A percentile compares a stretch with the other conserved stretches of the same genome.
These are phyloP conservation scores for Calonectria pseudoreteaudii DNA, from an alignment of 2,329 filamentous ascomycete species.

Conservation along the genomic window DNA sequence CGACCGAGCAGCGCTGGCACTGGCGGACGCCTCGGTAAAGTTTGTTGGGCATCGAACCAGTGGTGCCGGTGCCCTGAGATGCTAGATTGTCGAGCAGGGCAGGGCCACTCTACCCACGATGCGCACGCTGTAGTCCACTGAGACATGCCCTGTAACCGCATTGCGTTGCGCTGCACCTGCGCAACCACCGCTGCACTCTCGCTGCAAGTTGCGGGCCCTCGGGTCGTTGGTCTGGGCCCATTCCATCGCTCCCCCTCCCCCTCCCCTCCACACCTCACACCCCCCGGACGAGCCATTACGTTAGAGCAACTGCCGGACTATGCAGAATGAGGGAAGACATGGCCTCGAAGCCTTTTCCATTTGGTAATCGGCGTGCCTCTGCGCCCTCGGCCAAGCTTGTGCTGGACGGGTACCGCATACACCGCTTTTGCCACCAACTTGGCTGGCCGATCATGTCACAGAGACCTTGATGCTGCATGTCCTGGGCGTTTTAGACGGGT, in stretches of 20 bases:
- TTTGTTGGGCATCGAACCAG: constrained; percentile 6
- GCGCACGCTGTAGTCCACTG: not conserved
- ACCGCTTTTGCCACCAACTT: not conserved
- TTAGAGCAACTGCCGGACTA: constrained; percentile 46
- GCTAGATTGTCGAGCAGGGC: constrained; percentile 6
- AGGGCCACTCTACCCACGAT: not conserved
- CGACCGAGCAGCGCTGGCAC: not conserved
- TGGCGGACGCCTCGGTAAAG: constrained; percentile 1
- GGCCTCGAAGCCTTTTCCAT: constrained; percentile 40
- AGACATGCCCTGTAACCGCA: not conserved
- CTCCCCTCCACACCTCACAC: constrained; percentile 15
- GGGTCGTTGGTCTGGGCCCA: constrained; percentile 14
- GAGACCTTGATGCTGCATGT: constrained; percentile 4
- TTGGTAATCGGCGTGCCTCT: constrained; percentile 45
- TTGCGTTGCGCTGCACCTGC: not conserved
- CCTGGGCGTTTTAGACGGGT: constrained; percentile 5
- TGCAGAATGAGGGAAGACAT: constrained; percentile 46
- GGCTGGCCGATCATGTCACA: not conserved
- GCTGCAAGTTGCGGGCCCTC: constrained; percentile 8
- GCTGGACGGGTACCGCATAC: constrained; percentile 34
- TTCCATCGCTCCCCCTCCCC: constrained; percentile 5
- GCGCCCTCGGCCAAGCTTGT: constrained; percentile 31
- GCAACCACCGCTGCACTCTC: not conserved
- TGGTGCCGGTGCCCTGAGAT: not conserved
- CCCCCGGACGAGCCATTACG: constrained; percentile 44